phyloP scores from a whole-genome alignment of 441 rosid species.

The Pelargonium myrrhifolium region DNA sequence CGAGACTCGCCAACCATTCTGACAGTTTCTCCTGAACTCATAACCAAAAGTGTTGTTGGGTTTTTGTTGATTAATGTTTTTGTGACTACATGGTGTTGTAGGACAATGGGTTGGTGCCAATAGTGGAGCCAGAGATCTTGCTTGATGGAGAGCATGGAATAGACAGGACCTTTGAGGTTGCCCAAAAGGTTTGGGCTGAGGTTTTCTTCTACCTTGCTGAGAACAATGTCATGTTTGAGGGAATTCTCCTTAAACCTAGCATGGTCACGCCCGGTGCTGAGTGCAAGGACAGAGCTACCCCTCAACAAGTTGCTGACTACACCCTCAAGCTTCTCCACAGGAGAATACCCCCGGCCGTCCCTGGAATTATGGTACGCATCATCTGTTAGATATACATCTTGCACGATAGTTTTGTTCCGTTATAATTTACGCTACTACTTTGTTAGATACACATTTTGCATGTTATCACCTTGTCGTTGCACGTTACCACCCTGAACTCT shows the following conservation, averaged over 20 bases:
- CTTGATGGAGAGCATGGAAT: slow-evolving; percentile 93
- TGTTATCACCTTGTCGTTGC: too few relatives aligned
- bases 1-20: too few relatives aligned
- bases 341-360: slow-evolving; percentile 96
- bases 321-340: slow-evolving; percentile 86
- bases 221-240: slow-evolving; percentile 84
- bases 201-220: slow-evolving; percentile 92
- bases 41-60: too few relatives aligned
- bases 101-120: slow-evolving; percentile 97
- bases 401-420: too few relatives aligned
- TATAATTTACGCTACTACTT: too few relatives aligned
- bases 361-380: slow-evolving; percentile 88
- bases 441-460: too few relatives aligned
- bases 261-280: slow-evolving; percentile 99
- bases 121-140: slow-evolving; percentile 98
- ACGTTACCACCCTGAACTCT: too few relatives aligned
- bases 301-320: slow-evolving; percentile 72
- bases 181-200: slow-evolving; percentile 97
- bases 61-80: background rate
- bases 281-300: slow-evolving; percentile 83
- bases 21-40: too few relatives aligned
- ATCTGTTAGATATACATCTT: too few relatives aligned
- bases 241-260: slow-evolving; percentile 94
- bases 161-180: slow-evolving; percentile 91
- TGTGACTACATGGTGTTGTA: slow-evolving; percentile 10